These are phyloP conservation scores for Flaveria robusta DNA, from an alignment of 129 eudicot genomes.

Conservation along the genomic window DNA sequence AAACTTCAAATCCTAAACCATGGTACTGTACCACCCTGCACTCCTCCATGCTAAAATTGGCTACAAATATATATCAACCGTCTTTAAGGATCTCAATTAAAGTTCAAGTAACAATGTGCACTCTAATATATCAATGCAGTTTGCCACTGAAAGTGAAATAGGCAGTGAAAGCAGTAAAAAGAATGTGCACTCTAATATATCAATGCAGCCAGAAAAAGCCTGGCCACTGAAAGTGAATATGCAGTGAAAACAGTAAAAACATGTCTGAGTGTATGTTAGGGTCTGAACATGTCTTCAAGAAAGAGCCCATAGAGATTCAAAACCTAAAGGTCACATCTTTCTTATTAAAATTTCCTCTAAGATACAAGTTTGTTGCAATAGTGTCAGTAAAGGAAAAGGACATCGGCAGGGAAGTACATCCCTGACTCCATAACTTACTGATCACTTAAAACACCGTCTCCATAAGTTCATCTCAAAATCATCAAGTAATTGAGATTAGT, in stretches of 20 bases:
- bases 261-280: constrained; percentile 7
- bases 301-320: constrained; percentile 4
- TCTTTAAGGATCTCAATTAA: constrained; percentile 1
- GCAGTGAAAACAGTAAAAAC: neutral
- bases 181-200: neutral
- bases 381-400: neutral
- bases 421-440: neutral
- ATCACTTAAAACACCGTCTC: neutral
- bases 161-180: constrained; percentile 3
- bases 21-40: neutral
- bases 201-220: too few relatives aligned
- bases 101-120: neutral
- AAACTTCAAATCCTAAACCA: constrained; percentile 14
- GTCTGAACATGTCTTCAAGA: neutral
- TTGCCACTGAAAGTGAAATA: neutral
- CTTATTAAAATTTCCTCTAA: constrained; percentile 20
- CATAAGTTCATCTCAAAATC: neutral
- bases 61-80: constrained; percentile 1
- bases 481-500: neutral
- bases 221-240: neutral
- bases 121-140: constrained; percentile 6
- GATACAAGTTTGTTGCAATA: neutral
- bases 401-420: neutral
- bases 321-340: constrained; percentile 5
- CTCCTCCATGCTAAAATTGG: constrained; percentile 9